Conservation (phyloP, 495 filamentous ascomycete species). For the Aspergillus nanangensis region DNA sequence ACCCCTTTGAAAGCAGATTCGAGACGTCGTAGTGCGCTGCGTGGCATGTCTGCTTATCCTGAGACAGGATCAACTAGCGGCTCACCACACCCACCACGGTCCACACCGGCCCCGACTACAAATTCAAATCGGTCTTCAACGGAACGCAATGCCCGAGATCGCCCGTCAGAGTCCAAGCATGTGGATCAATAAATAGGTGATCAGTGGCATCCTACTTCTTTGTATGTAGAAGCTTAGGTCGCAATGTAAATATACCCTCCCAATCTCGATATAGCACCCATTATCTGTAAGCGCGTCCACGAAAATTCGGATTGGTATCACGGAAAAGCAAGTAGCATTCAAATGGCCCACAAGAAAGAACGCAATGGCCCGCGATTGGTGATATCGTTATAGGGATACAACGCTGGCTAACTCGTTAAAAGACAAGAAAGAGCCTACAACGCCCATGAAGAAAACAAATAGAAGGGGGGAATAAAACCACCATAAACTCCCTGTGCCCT, state of each 20-base stretch:
- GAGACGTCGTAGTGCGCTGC: conserved; percentile 17
- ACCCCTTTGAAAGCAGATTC: conserved; percentile 17
- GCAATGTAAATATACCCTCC: no score
- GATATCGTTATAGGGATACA: not conserved
- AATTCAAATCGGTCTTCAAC: no score
- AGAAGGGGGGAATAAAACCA: not conserved
- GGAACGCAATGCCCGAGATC: no score
- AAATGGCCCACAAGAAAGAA: not conserved
- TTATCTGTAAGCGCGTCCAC: no score
- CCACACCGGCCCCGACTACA: conserved; percentile 9
- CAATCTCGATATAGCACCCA: no score
- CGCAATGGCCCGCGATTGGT: not conserved
- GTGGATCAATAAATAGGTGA: no score
- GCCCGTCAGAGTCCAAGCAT: no score
- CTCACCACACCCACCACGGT: conserved; percentile 27
- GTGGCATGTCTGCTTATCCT: conserved; percentile 23
- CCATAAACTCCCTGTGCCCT: not conserved
- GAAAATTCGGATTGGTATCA: not conserved
- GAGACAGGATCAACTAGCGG: conserved; percentile 13
- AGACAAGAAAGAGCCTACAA: conserved; percentile 4
- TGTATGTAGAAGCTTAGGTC: no score
- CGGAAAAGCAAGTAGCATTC: not conserved
- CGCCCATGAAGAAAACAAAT: conserved; percentile 3
- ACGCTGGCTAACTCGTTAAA: not conserved
- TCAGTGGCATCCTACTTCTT: no score